phyloP scores from a whole-genome alignment of 2,329 filamentous ascomycete genomes.

The Eutypella sp. region DNA sequence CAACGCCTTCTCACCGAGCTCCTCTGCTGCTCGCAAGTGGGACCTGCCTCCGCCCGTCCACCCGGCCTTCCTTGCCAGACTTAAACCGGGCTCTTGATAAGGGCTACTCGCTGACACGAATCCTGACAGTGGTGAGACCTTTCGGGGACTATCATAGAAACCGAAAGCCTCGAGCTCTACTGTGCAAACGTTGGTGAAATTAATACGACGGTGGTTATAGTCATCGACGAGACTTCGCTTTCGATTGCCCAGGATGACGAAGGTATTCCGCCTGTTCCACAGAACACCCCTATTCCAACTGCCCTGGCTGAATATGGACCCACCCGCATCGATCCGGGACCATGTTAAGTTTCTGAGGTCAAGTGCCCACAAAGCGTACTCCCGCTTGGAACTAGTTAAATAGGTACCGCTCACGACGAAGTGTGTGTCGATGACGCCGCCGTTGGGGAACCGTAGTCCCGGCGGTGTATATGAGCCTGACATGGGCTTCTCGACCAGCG shows the following conservation, averaged over 20 bases:
- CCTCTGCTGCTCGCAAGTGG: slow-evolving; percentile 73
- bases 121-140: slow-evolving; percentile 69
- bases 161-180: slow-evolving; percentile 97
- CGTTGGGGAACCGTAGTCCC: slow-evolving; percentile 90
- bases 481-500: slow-evolving; percentile 84
- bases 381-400: slow-evolving; percentile 94
- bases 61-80: slow-evolving; percentile 53
- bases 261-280: slow-evolving; percentile 90
- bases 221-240: slow-evolving; percentile 93
- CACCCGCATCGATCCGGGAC: slow-evolving; percentile 93
- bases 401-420: slow-evolving; percentile 98
- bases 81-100: slow-evolving; percentile 52
- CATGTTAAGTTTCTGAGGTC: slow-evolving; percentile 85
- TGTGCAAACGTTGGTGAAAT: slow-evolving; percentile 94
- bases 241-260: slow-evolving; percentile 90
- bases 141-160: slow-evolving; percentile 90
- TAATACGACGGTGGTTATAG: slow-evolving; percentile 96
- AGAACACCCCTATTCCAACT: slow-evolving; percentile 96
- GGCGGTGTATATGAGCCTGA: slow-evolving; percentile 80
- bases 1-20: slow-evolving; percentile 77
- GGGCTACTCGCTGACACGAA: slow-evolving; percentile 80
- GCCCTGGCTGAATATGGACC: slow-evolving; percentile 89
- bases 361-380: slow-evolving; percentile 94
- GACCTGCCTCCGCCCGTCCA: slow-evolving; percentile 70
- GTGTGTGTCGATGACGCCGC: slow-evolving; percentile 89